Percentiles rank a stretch among this genome's conserved stretches.
These are phyloP conservation scores for Penicillium sp. DNA, from an alignment of 2,329 filamentous ascomycete genomes.

Conservation along the genomic window DNA sequence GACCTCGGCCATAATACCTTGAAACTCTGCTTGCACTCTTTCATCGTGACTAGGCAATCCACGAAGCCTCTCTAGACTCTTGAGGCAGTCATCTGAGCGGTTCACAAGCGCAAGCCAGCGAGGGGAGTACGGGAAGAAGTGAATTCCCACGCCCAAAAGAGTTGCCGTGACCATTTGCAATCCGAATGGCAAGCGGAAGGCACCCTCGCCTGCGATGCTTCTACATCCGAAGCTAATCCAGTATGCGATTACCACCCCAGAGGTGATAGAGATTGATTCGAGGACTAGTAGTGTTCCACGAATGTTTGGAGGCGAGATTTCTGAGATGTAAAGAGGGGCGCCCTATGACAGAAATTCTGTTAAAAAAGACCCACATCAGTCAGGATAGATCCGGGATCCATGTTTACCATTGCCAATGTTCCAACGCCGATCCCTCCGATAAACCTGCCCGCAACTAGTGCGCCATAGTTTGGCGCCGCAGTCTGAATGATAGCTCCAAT, in stretches of 20 bases:
- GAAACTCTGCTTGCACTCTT: conserved; percentile 52
- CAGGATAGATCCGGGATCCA: too few species aligned
- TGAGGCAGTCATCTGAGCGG: conserved; percentile 45
- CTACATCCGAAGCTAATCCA: conserved; percentile 58
- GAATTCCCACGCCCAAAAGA: conserved; percentile 47
- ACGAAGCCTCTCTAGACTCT: conserved; percentile 38
- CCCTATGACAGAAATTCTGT: neutral
- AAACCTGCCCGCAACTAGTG: conserved; percentile 38
- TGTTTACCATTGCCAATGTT: conserved; percentile 35
- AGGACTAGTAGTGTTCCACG: conserved; percentile 38
- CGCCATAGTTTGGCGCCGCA: conserved; percentile 26
- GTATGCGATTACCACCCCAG: conserved; percentile 53
- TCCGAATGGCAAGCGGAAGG: conserved; percentile 29
- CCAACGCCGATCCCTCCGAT: conserved; percentile 43
- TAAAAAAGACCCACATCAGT: neutral
- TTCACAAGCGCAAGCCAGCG: conserved; percentile 48
- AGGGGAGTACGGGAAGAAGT: conserved; percentile 50
- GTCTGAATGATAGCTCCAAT: conserved; percentile 49
- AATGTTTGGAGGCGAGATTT: conserved; percentile 39
- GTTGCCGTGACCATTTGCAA: conserved; percentile 49
- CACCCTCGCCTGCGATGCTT: conserved; percentile 44
- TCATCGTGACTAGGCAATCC: conserved; percentile 49
- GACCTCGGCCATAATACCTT: conserved; percentile 54
- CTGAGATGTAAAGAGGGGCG: conserved; percentile 39
- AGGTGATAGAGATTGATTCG: conserved; percentile 51